These are phyloP conservation scores for Heritiera fomes DNA, from an alignment of 345 rosid species.

Conservation along the genomic window DNA sequence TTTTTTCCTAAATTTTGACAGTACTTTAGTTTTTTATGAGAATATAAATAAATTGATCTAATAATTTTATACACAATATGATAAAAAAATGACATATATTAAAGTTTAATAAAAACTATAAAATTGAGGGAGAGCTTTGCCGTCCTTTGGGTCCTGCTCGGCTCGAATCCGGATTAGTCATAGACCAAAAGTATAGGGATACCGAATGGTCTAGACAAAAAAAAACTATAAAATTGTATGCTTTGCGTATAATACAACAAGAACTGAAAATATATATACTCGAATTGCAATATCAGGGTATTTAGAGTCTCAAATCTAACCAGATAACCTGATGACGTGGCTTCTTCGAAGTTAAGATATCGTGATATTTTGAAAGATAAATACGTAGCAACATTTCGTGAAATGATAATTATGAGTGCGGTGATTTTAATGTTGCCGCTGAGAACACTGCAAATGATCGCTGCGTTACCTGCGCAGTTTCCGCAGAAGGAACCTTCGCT, in stretches of 20 bases:
- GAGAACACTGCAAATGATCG: conserved; percentile 1
- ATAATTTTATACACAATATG: too few species aligned
- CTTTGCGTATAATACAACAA: too few species aligned
- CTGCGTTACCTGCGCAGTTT: neutral
- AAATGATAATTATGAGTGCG: neutral
- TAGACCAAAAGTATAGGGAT: too few species aligned
- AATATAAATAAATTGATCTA: too few species aligned
- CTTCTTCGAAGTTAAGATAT: neutral
- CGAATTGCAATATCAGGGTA: neutral
- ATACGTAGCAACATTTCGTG: neutral
- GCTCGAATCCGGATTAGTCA: too few species aligned
- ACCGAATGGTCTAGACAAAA: too few species aligned
- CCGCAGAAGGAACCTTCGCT: neutral
- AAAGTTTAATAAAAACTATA: too few species aligned
- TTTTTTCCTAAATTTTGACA: neutral
- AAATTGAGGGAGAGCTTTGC: too few species aligned
- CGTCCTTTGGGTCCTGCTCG: too few species aligned
- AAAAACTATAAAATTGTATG: too few species aligned
- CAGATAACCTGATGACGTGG: neutral
- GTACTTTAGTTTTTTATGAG: neutral
- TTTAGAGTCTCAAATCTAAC: neutral
- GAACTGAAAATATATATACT: too few species aligned
- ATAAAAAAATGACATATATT: too few species aligned
- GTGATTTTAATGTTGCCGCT: neutral
- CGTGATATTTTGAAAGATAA: neutral